phyloP scores from a whole-genome alignment of 73 alveolate species.

The Stentor coeruleus region DNA sequence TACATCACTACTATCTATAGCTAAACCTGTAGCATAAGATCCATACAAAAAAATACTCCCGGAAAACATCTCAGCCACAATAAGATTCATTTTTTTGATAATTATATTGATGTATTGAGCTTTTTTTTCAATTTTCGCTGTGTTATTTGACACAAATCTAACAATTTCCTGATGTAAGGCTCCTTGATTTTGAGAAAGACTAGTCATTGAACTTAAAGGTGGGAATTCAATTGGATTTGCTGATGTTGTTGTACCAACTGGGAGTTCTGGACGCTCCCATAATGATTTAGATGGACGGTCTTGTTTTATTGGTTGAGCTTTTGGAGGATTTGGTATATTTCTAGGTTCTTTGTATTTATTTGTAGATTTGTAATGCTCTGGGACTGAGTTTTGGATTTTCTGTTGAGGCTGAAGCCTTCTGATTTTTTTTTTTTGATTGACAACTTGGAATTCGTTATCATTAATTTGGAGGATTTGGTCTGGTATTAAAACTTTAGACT shows the following conservation, averaged over 20 bases:
- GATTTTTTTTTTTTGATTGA: background rate
- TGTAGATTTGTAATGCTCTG: no score
- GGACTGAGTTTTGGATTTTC: no score
- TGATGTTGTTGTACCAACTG: background rate
- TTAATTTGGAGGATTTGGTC: no score
- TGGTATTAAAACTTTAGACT: no score
- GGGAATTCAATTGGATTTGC: background rate
- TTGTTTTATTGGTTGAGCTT: no score
- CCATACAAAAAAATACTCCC: background rate
- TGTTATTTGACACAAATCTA: background rate
- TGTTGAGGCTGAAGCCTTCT: background rate
- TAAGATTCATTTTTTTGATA: no score
- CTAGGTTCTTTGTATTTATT: no score
- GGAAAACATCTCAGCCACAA: background rate
- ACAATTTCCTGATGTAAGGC: constrained; percentile 6
- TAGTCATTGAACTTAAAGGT: background rate
- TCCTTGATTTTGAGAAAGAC: background rate
- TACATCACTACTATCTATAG: constrained; percentile 1
- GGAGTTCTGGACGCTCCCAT: background rate
- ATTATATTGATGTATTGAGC: background rate
- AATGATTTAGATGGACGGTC: background rate
- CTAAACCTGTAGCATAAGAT: background rate
- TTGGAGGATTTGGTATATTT: no score
- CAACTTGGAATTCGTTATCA: background rate
- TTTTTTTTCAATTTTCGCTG: background rate